Conservation (phyloP, 371 early-diverging fungal species). For the Parasitella parasitica region DNA sequence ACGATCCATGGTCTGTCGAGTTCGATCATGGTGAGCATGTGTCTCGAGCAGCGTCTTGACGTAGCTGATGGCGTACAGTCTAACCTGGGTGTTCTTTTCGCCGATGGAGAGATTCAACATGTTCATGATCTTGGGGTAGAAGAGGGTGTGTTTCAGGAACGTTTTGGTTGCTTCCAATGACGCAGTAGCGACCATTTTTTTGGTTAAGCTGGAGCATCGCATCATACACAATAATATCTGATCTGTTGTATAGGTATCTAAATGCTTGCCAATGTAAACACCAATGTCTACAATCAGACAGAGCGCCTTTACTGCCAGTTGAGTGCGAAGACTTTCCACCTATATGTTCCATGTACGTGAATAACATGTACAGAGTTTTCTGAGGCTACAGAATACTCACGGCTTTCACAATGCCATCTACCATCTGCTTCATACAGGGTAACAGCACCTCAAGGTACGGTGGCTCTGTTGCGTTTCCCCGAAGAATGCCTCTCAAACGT, state of each 20-base stretch:
- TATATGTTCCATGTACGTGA: constrained; percentile 1
- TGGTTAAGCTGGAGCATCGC: constrained; percentile 38
- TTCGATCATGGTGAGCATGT: constrained; percentile 39
- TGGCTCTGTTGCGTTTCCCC: constrained; percentile 42
- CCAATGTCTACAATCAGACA: constrained; percentile 41
- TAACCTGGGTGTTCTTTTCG: constrained; percentile 50
- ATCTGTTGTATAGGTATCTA: constrained; percentile 43
- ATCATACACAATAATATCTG: constrained; percentile 39
- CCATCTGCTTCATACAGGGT: constrained; percentile 35
- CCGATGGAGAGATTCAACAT: constrained; percentile 34
- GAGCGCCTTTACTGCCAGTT: constrained; percentile 42
- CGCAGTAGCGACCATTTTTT: constrained; percentile 38
- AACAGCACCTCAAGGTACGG: constrained; percentile 36
- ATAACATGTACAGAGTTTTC: not conserved
- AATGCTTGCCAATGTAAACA: constrained; percentile 29
- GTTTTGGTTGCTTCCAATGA: constrained; percentile 32
- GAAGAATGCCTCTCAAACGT: constrained; percentile 31
- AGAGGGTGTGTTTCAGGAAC: constrained; percentile 38
- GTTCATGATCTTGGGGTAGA: constrained; percentile 39
- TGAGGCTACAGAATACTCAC: constrained; percentile 21
- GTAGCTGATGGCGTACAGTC: constrained; percentile 38
- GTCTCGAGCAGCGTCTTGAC: constrained; percentile 35
- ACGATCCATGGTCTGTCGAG: constrained; percentile 36
- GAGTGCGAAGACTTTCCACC: constrained; percentile 50
- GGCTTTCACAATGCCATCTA: constrained; percentile 49